A percentile compares a stretch with the other conserved stretches of the same genome.
These are phyloP conservation scores for Fusarium lyarnte DNA, from an alignment of 2,329 filamentous ascomycete genomes.

Conservation along the genomic window DNA sequence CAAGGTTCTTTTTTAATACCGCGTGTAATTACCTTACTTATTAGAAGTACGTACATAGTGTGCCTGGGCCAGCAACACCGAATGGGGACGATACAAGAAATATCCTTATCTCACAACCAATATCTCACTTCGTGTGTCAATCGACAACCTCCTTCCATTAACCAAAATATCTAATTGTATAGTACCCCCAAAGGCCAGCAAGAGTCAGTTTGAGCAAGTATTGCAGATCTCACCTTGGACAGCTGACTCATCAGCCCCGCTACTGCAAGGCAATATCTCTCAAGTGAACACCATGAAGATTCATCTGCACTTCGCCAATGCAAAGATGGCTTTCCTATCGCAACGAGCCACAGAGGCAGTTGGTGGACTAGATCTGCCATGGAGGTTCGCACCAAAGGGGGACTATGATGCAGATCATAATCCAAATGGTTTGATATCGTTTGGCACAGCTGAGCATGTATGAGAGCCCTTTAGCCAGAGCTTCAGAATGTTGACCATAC, in stretches of 20 bases:
- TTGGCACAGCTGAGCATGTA: conserved; percentile 60
- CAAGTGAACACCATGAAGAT: conserved; percentile 20
- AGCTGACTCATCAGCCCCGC: conserved; percentile 33
- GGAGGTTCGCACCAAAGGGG: conserved; percentile 46
- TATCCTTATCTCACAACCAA: background rate
- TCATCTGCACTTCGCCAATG: conserved; percentile 9
- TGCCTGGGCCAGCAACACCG: background rate
- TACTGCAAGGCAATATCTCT: background rate
- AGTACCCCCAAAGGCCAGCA: background rate
- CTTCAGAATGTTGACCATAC: background rate
- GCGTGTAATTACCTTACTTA: background rate
- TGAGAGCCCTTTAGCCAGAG: background rate
- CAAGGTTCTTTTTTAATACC: conserved; percentile 10
- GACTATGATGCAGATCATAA: conserved; percentile 53
- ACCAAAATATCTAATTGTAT: background rate
- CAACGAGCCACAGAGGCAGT: conserved; percentile 40
- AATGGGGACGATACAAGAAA: background rate
- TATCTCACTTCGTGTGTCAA: background rate
- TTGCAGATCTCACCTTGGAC: background rate
- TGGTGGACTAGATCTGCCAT: conserved; percentile 42
- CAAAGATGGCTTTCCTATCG: conserved; percentile 32
- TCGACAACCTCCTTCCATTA: no score
- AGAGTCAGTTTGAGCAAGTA: background rate
- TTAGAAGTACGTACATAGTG: background rate
- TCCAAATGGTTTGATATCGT: conserved; percentile 56